Conservation (phyloP, 2,329 filamentous ascomycete species). For the Nigrospora osmanthi region DNA sequence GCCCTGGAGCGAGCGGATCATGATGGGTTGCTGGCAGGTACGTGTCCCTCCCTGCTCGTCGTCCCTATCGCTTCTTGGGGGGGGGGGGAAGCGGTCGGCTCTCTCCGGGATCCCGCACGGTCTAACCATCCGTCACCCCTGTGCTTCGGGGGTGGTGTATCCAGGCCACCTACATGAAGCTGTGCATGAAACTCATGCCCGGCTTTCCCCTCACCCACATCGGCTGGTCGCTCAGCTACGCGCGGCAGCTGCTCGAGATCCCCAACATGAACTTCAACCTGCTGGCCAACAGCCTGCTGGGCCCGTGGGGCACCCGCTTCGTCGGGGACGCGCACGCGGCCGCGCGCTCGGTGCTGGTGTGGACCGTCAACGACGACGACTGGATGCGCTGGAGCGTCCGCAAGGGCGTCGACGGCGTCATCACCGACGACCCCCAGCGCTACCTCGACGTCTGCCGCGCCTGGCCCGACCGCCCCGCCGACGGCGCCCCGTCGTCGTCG, state of each 20-base stretch:
- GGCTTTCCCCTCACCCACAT: slow-evolving; percentile 60
- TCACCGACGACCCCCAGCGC: slow-evolving; percentile 73
- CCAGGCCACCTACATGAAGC: slow-evolving; percentile 59
- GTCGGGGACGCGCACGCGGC: slow-evolving; percentile 48
- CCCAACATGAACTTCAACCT: slow-evolving; percentile 74
- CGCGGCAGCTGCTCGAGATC: slow-evolving; percentile 59
- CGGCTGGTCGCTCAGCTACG: slow-evolving; percentile 58
- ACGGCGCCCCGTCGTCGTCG: background rate
- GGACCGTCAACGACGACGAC: slow-evolving; percentile 77
- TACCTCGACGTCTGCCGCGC: slow-evolving; percentile 54
- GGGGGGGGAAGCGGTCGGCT: background rate
- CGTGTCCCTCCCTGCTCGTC: slow-evolving; percentile 8
- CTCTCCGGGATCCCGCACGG: too few relatives aligned
- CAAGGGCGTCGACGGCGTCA: slow-evolving; percentile 65
- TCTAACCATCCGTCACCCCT: background rate
- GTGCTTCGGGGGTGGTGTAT: too few relatives aligned
- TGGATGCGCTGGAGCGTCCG: slow-evolving; percentile 78
- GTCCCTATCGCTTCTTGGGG: slow-evolving; percentile 3
- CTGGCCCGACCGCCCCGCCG: slow-evolving; percentile 1
- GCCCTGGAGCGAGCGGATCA: slow-evolving; percentile 65
- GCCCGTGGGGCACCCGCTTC: slow-evolving; percentile 60
- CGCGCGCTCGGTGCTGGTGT: slow-evolving; percentile 60
- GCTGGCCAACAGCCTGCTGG: slow-evolving; percentile 58
- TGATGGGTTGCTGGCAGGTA: slow-evolving; percentile 79
- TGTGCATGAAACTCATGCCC: slow-evolving; percentile 55